phyloP scores from a whole-genome alignment of 163 green algal species.

The Chloroidium sp. region DNA sequence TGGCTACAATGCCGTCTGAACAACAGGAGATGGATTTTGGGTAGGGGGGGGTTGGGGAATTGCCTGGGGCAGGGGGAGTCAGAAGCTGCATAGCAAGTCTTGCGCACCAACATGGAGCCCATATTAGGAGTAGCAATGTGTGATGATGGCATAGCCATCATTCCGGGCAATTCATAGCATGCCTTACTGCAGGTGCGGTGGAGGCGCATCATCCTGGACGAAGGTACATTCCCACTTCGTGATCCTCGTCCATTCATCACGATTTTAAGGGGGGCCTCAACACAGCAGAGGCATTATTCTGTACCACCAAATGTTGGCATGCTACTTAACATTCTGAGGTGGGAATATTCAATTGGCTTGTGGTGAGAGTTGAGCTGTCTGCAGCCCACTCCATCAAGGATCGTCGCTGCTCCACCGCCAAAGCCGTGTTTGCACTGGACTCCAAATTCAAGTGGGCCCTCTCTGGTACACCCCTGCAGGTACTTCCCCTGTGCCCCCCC shows the following conservation, averaged over 20 bases:
- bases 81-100: no score
- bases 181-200: conserved; percentile 45
- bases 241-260: no score
- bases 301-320: background rate
- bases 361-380: conserved; percentile 18
- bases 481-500: background rate
- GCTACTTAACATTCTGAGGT: background rate
- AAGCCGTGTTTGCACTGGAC: conserved; percentile 77
- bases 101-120: no score
- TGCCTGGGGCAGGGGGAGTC: no score
- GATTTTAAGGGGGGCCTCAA: no score
- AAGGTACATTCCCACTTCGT: background rate
- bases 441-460: conserved; percentile 75
- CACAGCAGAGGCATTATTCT: no score
- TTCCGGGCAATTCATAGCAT: no score
- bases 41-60: no score
- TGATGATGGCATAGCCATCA: no score
- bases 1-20: no score
- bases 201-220: conserved; percentile 65
- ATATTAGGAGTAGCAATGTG: no score
- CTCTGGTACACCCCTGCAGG: conserved; percentile 74
- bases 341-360: conserved; percentile 43
- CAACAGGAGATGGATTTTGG: no score
- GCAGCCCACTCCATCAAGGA: conserved; percentile 91
- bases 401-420: conserved; percentile 71